Percentiles rank a stretch among this genome's conserved stretches.
Conservation (phyloP, 2,329 filamentous ascomycete genomes). For the Blastomyces emzantsi region DNA sequence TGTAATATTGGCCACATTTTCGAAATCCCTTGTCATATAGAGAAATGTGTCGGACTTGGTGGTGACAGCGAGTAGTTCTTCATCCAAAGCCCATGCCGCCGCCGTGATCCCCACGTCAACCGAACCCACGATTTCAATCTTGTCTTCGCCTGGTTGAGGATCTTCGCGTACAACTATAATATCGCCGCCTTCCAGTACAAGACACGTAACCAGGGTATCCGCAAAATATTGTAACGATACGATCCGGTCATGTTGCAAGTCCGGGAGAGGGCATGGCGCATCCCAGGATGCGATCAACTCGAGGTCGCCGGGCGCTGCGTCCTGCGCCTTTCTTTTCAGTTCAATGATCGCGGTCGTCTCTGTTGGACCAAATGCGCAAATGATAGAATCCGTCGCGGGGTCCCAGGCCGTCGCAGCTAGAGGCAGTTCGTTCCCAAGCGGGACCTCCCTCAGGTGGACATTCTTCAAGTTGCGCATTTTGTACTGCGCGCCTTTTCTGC, state of each 20-base stretch:
- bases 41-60: constrained; percentile 72
- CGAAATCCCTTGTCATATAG: constrained; percentile 89
- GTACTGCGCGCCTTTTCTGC: not conserved
- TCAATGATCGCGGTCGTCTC: constrained; percentile 62
- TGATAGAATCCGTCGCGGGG: constrained; percentile 61
- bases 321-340: constrained; percentile 47
- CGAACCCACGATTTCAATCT: constrained; percentile 91
- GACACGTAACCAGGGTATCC: constrained; percentile 65
- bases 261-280: constrained; percentile 68
- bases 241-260: constrained; percentile 65
- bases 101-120: constrained; percentile 87
- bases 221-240: constrained; percentile 76
- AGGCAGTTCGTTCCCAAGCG: constrained; percentile 44
- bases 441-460: constrained; percentile 60
- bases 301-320: constrained; percentile 32
- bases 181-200: constrained; percentile 84
- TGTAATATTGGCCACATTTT: constrained; percentile 65
- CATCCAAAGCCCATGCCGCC: constrained; percentile 89
- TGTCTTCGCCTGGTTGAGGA: constrained; percentile 55
- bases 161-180: constrained; percentile 77
- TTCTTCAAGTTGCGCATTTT: constrained; percentile 82
- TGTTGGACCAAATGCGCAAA: constrained; percentile 79
- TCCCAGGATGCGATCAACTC: constrained; percentile 74
- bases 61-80: constrained; percentile 76
- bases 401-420: constrained; percentile 83